Evolutionary conservation across 192 early-diverging fungal genomes (phyloP), one percentile per base, ranked within the genome.

Genomic region (Podila horticola): DNA sequence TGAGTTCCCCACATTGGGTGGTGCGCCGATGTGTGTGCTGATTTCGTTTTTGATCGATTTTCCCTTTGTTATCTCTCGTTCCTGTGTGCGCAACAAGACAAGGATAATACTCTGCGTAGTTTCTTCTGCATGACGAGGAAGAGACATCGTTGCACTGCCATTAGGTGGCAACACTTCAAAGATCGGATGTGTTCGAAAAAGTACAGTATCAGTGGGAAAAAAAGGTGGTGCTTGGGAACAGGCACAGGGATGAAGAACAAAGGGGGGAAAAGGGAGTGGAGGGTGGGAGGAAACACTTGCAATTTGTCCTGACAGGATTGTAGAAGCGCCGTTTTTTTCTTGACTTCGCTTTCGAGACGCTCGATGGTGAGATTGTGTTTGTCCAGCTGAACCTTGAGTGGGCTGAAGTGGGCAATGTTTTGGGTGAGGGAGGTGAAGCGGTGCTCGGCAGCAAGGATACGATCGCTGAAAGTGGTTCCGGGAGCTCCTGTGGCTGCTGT

Each of bases 321-420:
- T 5, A 73, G 71, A 48, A 69, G 71, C 41, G 49, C 77, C 38
- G 66, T 69, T 49, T 72, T 81, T 31, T 72, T 73, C 71, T 81
- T 81, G 62, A 81, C 58, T 48, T 81, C 77, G 38, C 10, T 66
- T 45, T 81, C 77, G 26, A 81, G 71, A 1, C 71, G 70, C 17
- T 81, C 77, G 52, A 81, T 81, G 13, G 71, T 36, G 7, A 81
- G 9, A 31, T 81, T 81, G 58, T 81, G 77, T 45, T 69, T 81
- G 65, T 81, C 77, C 17, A 81, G 58, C 26, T 73, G 77, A 22
- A 17, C 68, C 58, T 81, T 81, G 51, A 81, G 62, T 5, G 77
- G 77, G 62, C 77, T 81, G 62, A 81, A 81, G 62, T 81, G 77
- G 8, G 77, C 71, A 66, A 81, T 81, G 67, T 81, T 81, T 24